Conservation (phyloP, 2,329 filamentous ascomycete genomes). For the Rutstroemia sp. region DNA sequence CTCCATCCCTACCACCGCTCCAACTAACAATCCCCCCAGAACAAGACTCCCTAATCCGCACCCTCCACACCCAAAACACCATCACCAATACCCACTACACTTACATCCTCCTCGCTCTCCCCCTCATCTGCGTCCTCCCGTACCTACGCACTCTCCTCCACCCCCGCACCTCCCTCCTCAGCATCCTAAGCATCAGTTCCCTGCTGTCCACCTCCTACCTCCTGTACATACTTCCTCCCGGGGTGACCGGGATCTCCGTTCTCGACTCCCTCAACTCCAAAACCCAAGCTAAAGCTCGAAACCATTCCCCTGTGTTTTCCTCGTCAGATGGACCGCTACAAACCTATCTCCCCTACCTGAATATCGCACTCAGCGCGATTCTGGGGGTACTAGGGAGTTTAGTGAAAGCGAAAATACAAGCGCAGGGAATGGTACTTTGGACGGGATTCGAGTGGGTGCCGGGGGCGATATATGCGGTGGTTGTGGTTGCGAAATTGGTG, state of each 20-base stretch:
- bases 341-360: conserved; percentile 52
- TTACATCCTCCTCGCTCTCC: conserved; percentile 51
- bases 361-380: conserved; percentile 47
- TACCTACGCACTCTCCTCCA: conserved; percentile 44
- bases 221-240: conserved; percentile 47
- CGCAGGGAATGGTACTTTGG: conserved; percentile 25
- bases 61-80: conserved; percentile 48
- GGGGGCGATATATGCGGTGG: conserved; percentile 50
- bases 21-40: conserved; percentile 34
- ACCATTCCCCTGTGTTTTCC: neutral
- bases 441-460: conserved; percentile 45
- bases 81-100: conserved; percentile 51
- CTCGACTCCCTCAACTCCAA: conserved; percentile 35
- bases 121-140: conserved; percentile 46
- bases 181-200: conserved; percentile 54
- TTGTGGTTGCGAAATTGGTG: conserved; percentile 54
- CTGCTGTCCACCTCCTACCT: conserved; percentile 56
- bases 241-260: conserved; percentile 42
- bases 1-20: conserved; percentile 14
- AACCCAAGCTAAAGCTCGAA: neutral
- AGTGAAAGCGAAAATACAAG: conserved; percentile 7
- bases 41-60: conserved; percentile 55
- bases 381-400: conserved; percentile 37
- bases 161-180: conserved; percentile 28
- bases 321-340: conserved; percentile 44